Base-by-base conservation (phyloP, 768 basidiomycete species). In the Trametes cubensis region DNA sequence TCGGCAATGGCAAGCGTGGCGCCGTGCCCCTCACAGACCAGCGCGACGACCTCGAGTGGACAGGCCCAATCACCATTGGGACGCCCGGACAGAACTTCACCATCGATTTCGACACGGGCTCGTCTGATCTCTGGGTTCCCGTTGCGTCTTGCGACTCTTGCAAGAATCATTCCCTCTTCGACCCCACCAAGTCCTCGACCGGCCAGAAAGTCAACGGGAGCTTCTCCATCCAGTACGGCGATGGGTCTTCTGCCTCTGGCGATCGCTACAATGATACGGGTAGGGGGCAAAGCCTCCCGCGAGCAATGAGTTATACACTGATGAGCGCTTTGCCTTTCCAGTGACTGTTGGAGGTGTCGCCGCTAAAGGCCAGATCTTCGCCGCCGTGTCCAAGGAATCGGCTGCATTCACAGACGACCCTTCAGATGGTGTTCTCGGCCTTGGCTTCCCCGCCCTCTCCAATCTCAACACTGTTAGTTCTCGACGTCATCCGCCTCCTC, bases 341-440 rank as follows among this genome's bases (percentile, higher is more conserved):
- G 66, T 67, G 10, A 64, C 53, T 44, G 60, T 68, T 11, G 67
- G 61, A 7, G 67, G 67, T n/a, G 39, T 65, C 20, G 39, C 76
- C 67, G 81, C 78, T 8, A 66, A 63, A 3, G 67, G 67, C 42
- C 83, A 84, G 67, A 73, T 72, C 4, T 64, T 85, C 17, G 81
- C 81, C 14, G 76, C 77, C 21, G 81, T 83, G 23, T 73, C 69
- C 15, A 68, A 66, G 2, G 80, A 79, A 54, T 78, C 78, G 15
- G 10, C 66, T 5, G 71, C 70, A 10, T 65, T 81, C 60, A 10
- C 65, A 45, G 47, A 7, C 10, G 59, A 76, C 48, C 66, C 48
- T 0, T 60, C 77, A 0, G 81, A 82, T 42, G 82, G 81, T 8
- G 55, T 83, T 7, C 67, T 81, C 41, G 81, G 81, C 38, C 70